These are phyloP conservation scores for Basipetospora chlamydospora DNA, from an alignment of 2,329 filamentous ascomycete species.

Conservation along the genomic window DNA sequence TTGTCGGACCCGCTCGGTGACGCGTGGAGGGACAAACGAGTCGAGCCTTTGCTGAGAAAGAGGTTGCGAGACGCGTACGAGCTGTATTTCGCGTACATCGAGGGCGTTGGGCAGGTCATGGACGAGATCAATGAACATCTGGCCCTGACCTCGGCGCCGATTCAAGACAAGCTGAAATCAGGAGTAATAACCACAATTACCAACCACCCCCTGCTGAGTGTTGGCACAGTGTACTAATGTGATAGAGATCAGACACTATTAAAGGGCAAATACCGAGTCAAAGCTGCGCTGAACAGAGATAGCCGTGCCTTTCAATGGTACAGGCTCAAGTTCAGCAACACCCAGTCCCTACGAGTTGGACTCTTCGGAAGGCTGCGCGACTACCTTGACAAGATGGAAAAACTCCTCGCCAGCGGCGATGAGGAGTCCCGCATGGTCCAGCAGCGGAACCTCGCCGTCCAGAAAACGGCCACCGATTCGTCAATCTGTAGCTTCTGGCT, in stretches of 20 bases:
- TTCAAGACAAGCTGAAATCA: background rate
- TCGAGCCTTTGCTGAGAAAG: conserved; percentile 7
- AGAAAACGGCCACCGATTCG: conserved; percentile 6
- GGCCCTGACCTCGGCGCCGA: background rate
- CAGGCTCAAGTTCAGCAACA: conserved; percentile 13
- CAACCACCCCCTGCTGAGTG: background rate
- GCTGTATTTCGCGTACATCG: conserved; percentile 9
- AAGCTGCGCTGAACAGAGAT: conserved; percentile 6
- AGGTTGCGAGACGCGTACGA: conserved; percentile 10
- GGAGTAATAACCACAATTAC: background rate
- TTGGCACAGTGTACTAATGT: background rate
- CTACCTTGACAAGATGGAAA: conserved; percentile 11
- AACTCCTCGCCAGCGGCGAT: conserved; percentile 11
- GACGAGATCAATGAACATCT: conserved; percentile 11
- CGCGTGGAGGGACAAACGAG: conserved; percentile 9
- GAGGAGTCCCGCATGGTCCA: conserved; percentile 6
- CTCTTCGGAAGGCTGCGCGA: conserved; percentile 12
- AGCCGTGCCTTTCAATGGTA: conserved; percentile 8
- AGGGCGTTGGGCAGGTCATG: conserved; percentile 8
- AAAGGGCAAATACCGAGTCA: background rate
- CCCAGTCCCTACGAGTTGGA: conserved; percentile 8
- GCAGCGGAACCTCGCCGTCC: conserved; percentile 2
- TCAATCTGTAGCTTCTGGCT: conserved; percentile 14
- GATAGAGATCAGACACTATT: conserved; percentile 6
- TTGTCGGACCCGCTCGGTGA: conserved; percentile 9